phyloP scores from a whole-genome alignment of 164 flowering plant genomes.

The Sedum album region DNA sequence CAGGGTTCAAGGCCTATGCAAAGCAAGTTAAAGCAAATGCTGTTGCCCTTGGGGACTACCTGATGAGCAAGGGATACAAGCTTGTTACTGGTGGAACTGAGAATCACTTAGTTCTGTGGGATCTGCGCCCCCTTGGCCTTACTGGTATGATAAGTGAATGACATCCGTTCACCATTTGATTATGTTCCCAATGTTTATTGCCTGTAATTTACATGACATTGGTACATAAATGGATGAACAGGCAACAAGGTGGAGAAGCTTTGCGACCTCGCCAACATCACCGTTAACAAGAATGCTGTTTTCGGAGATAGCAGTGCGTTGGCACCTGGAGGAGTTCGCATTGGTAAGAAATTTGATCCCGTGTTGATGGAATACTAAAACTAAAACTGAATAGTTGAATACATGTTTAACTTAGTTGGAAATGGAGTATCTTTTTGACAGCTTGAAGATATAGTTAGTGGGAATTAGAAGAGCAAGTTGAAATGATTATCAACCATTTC shows the following conservation, averaged over 20 bases:
- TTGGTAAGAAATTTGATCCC: conserved; percentile 43
- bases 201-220: not conserved
- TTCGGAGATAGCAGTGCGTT: conserved; percentile 99
- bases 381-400: not conserved
- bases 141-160: conserved; percentile 46
- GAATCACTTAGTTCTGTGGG: conserved; percentile 99
- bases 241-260: conserved; percentile 98
- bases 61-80: conserved; percentile 87
- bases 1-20: conserved; percentile 95
- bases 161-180: not conserved
- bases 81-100: conserved; percentile 96
- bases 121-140: conserved; percentile 98
- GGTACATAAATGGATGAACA: conserved; percentile 21
- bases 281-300: conserved; percentile 97
- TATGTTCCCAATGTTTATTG: not conserved
- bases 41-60: conserved; percentile 80
- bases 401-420: not conserved
- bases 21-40: conserved; percentile 98
- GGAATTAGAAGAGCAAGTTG: not conserved
- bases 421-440: not conserved
- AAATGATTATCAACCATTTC: conserved; percentile 2
- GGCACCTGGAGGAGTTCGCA: conserved; percentile 97
- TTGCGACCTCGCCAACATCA: conserved; percentile 82
- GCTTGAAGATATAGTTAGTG: not conserved
- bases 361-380: not conserved